These are phyloP conservation scores for Gymnopilus junonius DNA, from an alignment of 768 basidiomycete genomes.

Conservation along the genomic window DNA sequence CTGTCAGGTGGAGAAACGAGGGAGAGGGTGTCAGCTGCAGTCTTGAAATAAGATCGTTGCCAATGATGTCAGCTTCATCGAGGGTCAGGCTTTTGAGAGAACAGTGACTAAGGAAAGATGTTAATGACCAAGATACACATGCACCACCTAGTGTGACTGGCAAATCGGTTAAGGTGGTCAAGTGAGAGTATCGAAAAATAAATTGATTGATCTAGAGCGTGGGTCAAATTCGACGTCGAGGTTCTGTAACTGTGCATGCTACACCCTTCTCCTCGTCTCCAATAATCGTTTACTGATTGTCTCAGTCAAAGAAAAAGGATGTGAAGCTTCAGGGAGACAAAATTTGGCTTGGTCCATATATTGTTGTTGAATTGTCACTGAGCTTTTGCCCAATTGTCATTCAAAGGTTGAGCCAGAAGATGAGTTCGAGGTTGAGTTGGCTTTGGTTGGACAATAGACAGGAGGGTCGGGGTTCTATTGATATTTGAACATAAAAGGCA, in stretches of 20 bases:
- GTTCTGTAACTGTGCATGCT: background rate
- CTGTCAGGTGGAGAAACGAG: background rate
- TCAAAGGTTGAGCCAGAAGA: too few species aligned
- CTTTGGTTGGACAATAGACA: too few species aligned
- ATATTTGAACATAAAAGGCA: too few species aligned
- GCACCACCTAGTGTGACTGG: background rate
- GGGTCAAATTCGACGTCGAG: background rate
- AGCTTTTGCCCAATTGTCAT: too few species aligned
- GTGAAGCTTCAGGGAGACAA: background rate
- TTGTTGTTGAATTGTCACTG: background rate
- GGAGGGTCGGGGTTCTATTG: too few species aligned
- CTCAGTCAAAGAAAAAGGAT: background rate
- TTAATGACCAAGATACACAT: background rate
- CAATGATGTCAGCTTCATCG: background rate
- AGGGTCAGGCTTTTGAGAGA: background rate
- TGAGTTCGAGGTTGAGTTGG: too few species aligned
- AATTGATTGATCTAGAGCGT: background rate
- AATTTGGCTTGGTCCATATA: background rate
- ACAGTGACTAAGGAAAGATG: background rate
- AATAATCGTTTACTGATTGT: background rate
- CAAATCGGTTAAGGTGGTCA: background rate
- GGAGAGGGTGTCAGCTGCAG: background rate
- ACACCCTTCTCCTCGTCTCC: background rate
- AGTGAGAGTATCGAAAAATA: background rate
- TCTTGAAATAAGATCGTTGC: background rate